Percentiles rank a stretch among this genome's conserved stretches.
These are phyloP conservation scores for Ascobolus immersus DNA, from an alignment of 495 filamentous ascomycete genomes.

Conservation along the genomic window DNA sequence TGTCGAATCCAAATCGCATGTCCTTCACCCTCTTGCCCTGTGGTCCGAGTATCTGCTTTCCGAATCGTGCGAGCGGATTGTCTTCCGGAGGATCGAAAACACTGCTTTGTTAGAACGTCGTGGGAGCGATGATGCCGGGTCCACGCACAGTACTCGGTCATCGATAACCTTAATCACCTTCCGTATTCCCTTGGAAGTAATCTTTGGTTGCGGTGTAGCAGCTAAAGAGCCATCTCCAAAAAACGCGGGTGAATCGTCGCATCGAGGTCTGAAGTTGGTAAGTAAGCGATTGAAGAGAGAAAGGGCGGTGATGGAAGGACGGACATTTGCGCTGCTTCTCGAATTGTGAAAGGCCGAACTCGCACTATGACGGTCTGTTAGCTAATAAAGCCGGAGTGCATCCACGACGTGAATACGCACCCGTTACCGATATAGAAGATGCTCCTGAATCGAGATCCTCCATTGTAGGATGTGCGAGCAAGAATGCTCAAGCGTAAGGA, in stretches of 20 bases:
- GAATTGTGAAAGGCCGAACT: conserved; percentile 79
- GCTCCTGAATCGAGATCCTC: no score
- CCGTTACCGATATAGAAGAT: conserved; percentile 45
- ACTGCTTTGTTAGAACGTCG: no score
- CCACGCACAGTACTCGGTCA: conserved; percentile 72
- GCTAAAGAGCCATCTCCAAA: conserved; percentile 87
- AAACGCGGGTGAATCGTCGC: conserved; percentile 71
- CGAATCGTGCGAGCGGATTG: conserved; percentile 77
- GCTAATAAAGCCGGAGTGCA: background rate
- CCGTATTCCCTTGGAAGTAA: conserved; percentile 63
- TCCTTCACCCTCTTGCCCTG: conserved; percentile 87
- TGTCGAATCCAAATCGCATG: conserved; percentile 89
- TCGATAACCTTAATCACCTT: conserved; percentile 91
- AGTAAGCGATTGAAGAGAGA: background rate
- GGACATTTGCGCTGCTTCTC: conserved; percentile 41
- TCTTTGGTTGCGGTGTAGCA: conserved; percentile 53
- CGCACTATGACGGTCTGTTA: conserved; percentile 31
- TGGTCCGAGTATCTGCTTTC: conserved; percentile 54
- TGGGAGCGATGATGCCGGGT: no score
- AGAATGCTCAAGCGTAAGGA: no score
- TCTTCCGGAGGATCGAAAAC: conserved; percentile 97
- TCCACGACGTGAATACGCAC: conserved; percentile 15
- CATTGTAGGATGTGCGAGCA: no score
- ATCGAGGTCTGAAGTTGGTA: conserved; percentile 15
- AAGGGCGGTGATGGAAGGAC: no score